A percentile compares a stretch with the other conserved stretches of the same genome.
Conservation (phyloP, 1,284 basidiomycete genomes). For the Golubevia pallescens region DNA sequence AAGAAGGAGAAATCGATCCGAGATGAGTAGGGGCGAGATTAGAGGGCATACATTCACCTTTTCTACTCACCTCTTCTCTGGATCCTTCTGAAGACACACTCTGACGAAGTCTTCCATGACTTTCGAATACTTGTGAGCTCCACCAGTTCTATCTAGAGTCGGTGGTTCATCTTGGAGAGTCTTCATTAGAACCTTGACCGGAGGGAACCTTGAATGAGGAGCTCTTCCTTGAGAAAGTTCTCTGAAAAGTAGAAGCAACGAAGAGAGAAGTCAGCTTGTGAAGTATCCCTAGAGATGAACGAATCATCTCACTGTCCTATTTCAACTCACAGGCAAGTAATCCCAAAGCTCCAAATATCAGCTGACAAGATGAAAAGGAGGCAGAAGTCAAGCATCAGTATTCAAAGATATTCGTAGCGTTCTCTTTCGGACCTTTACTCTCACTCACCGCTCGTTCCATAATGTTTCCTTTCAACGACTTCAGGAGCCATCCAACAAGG, state of each 20-base stretch:
- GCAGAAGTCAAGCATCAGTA: background rate
- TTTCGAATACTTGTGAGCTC: constrained; percentile 78
- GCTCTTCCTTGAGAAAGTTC: constrained; percentile 83
- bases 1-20: background rate
- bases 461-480: constrained; percentile 80
- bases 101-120: constrained; percentile 81
- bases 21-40: background rate
- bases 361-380: constrained; percentile 65
- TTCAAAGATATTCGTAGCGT: background rate
- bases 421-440: background rate
- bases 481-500: constrained; percentile 96
- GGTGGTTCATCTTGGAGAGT: constrained; percentile 68
- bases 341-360: constrained; percentile 90
- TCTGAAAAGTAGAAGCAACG: constrained; percentile 75
- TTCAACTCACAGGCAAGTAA: constrained; percentile 66
- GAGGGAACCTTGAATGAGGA: constrained; percentile 77
- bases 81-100: constrained; percentile 82
- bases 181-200: constrained; percentile 77
- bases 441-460: constrained; percentile 70
- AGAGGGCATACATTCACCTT: background rate
- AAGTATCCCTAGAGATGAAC: background rate
- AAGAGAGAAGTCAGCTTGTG: constrained; percentile 10
- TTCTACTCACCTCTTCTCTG: constrained; percentile 71
- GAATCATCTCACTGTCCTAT: background rate
- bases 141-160: constrained; percentile 74